Evolutionary conservation across 2,329 filamentous ascomycete species (phyloP).

Genomic region (Epichloe uncinata): DNA sequence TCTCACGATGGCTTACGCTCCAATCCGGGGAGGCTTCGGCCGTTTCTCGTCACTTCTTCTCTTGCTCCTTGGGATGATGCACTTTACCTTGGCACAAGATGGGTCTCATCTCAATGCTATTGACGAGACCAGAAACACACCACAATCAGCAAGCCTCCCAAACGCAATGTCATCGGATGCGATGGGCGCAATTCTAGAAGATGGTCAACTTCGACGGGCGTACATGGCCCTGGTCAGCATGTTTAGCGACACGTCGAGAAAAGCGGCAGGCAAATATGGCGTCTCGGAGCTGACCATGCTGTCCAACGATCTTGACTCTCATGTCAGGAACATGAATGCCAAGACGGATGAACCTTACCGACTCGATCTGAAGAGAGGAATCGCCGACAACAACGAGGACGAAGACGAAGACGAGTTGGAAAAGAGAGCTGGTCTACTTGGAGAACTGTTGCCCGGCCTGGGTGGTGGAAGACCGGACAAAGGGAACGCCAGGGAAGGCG

Average conservation of each 20-base stretch:
- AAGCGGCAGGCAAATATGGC: conserved; percentile 4
- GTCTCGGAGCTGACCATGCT: conserved; percentile 5
- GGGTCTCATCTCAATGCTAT: too few relatives aligned
- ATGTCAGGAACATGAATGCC: conserved; percentile 5
- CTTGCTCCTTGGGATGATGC: neutral
- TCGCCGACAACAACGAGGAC: neutral
- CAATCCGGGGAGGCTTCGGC: neutral
- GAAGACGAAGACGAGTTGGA: neutral
- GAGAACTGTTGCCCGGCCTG: too few relatives aligned
- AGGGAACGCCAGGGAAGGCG: too few relatives aligned
- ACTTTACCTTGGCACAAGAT: neutral
- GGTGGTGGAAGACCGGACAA: too few relatives aligned
- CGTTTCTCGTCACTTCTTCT: neutral
- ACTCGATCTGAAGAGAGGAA: conserved; percentile 1
- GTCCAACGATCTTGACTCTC: conserved; percentile 7
- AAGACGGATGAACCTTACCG: conserved; percentile 5
- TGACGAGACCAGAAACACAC: neutral
- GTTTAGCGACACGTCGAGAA: conserved; percentile 8
- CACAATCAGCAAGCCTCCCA: neutral
- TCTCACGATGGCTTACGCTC: neutral
- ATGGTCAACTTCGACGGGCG: conserved; percentile 6
- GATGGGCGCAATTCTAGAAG: neutral
- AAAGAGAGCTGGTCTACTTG: neutral
- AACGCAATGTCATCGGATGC: neutral
- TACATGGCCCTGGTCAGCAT: conserved; percentile 9